Conservation (phyloP, 257 asterid genomes). For the Linaria vulgaris region DNA sequence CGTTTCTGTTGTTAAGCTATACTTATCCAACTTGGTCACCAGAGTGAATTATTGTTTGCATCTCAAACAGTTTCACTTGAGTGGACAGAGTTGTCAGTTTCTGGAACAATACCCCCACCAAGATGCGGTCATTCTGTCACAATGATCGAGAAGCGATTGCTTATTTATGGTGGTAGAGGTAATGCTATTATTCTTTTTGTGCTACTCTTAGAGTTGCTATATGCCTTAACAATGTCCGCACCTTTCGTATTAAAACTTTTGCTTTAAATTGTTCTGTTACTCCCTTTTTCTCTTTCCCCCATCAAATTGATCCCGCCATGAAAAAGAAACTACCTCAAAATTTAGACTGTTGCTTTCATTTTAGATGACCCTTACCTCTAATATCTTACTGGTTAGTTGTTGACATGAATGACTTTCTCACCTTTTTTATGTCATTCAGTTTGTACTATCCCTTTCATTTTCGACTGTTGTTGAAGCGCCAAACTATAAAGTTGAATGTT, state of each 20-base stretch:
- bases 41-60: conserved; percentile 22
- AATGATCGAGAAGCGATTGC: conserved; percentile 94
- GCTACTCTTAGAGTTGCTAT: neutral
- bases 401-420: neutral
- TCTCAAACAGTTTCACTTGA: conserved; percentile 83
- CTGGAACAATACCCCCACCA: conserved; percentile 87
- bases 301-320: neutral
- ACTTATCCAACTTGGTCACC: conserved; percentile 7
- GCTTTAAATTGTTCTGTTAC: neutral
- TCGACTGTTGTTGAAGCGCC: neutral
- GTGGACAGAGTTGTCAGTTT: conserved; percentile 84
- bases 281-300: neutral
- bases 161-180: conserved; percentile 99
- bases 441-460: neutral
- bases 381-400: conserved; percentile 1
- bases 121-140: conserved; percentile 99
- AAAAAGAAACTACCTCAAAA: neutral
- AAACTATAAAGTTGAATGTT: neutral
- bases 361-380: neutral
- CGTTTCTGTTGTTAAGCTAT: neutral
- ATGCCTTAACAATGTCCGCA: neutral
- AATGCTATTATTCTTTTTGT: conserved; percentile 27
- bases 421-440: neutral
- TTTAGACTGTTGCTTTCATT: neutral
- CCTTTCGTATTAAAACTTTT: neutral